Conservation (phyloP, 805 yeast genomes). For the Wickerhamiella dianesei region DNA sequence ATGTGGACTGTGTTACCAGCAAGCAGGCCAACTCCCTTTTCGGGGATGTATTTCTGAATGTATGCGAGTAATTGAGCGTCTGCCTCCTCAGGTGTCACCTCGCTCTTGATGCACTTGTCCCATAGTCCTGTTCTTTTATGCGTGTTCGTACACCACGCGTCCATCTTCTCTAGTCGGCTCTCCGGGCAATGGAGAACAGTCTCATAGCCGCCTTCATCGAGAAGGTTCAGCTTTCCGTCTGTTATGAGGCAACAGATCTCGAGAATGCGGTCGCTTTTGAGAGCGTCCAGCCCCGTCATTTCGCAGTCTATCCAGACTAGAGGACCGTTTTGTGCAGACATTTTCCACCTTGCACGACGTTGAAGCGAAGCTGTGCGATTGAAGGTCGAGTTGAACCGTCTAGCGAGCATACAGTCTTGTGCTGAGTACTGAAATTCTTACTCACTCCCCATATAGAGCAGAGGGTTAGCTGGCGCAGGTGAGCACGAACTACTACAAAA, state of each 20-base stretch:
- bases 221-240: slow-evolving; percentile 58
- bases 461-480: no score
- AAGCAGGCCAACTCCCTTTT: slow-evolving; percentile 46
- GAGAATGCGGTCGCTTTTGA: slow-evolving; percentile 59
- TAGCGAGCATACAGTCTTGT: neutral
- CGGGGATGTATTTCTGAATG: slow-evolving; percentile 40
- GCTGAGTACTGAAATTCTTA: no score
- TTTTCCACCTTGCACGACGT: neutral
- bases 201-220: slow-evolving; percentile 62
- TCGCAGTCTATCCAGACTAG: slow-evolving; percentile 96
- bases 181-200: slow-evolving; percentile 62
- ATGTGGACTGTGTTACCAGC: slow-evolving; percentile 91
- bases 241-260: slow-evolving; percentile 88
- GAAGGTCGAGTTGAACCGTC: neutral
- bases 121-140: slow-evolving; percentile 71
- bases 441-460: no score
- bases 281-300: slow-evolving; percentile 88
- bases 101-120: slow-evolving; percentile 45
- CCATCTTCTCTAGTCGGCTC: slow-evolving; percentile 54
- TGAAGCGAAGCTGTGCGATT: neutral
- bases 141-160: slow-evolving; percentile 74
- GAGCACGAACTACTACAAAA: no score
- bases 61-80: slow-evolving; percentile 53
- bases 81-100: slow-evolving; percentile 44
- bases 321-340: slow-evolving; percentile 13